Percentiles rank a stretch among this genome's conserved stretches.
phyloP scores from a whole-genome alignment of 352 stramenopile genomes.

The Phytophthora agathidicida region DNA sequence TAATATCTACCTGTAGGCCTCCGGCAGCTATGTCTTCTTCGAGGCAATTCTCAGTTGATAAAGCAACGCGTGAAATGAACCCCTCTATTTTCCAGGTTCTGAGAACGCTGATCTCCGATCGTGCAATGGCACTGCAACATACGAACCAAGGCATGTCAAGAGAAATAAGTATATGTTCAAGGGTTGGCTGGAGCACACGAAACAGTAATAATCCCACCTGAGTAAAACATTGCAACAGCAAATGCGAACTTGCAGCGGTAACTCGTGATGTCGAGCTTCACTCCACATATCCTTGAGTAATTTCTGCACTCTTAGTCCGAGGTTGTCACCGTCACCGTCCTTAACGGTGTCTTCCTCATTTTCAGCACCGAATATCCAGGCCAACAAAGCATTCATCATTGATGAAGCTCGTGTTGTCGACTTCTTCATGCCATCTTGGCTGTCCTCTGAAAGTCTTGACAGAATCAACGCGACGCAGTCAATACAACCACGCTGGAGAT shows the following conservation, averaged over 20 bases:
- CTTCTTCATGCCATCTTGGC: neutral
- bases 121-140: conserved; percentile 32
- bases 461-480: conserved; percentile 69
- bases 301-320: conserved; percentile 16
- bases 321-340: neutral
- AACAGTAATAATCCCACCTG: conserved; percentile 40
- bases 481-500: conserved; percentile 76
- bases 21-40: conserved; percentile 32
- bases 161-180: neutral
- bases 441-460: conserved; percentile 18
- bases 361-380: conserved; percentile 42
- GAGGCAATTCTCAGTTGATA: conserved; percentile 20
- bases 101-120: conserved; percentile 24
- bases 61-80: conserved; percentile 21
- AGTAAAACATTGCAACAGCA: conserved; percentile 73
- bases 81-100: conserved; percentile 32
- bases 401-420: conserved; percentile 6
- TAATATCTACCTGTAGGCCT: conserved; percentile 37
- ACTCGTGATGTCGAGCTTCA: conserved; percentile 3
- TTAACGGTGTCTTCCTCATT: neutral
- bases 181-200: neutral
- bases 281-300: conserved; percentile 22
- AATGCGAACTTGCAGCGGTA: conserved; percentile 56
- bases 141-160: neutral
- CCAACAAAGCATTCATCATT: conserved; percentile 38